A percentile compares a stretch with the other conserved stretches of the same genome.
These are phyloP conservation scores for Fraxinus sp. DNA, from an alignment of 305 asterid genomes.

Conservation along the genomic window DNA sequence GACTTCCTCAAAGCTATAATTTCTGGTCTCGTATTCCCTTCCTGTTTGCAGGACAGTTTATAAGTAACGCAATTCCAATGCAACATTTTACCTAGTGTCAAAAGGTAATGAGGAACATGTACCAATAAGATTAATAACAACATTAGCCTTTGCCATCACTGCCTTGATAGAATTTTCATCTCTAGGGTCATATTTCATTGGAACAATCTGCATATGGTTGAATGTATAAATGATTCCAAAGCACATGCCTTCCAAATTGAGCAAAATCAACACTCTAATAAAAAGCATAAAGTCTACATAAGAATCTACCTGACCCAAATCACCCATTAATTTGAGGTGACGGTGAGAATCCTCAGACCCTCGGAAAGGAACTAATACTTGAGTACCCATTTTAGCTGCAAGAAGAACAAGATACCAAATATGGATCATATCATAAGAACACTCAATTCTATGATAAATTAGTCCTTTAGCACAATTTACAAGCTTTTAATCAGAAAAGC, in stretches of 20 bases:
- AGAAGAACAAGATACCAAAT: constrained; percentile 14
- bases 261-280: not conserved
- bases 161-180: constrained; percentile 91
- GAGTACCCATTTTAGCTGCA: constrained; percentile 95
- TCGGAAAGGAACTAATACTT: constrained; percentile 93
- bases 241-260: constrained; percentile 6
- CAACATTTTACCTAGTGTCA: not conserved
- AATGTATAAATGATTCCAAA: constrained; percentile 16
- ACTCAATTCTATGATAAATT: constrained; percentile 15
- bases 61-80: constrained; percentile 17
- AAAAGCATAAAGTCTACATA: not conserved
- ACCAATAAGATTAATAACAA: constrained; percentile 95
- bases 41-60: constrained; percentile 47
- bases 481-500: constrained; percentile 4
- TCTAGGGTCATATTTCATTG: constrained; percentile 89
- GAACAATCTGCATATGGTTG: constrained; percentile 70
- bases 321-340: constrained; percentile 99
- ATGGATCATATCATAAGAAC: constrained; percentile 8
- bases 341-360: constrained; percentile 93
- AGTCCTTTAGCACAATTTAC: constrained; percentile 1
- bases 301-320: constrained; percentile 84
- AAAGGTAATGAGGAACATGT: constrained; percentile 19
- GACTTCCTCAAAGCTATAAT: constrained; percentile 89
- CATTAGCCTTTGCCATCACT: constrained; percentile 96
- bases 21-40: constrained; percentile 91